Evolutionary conservation across 371 early-diverging fungal species (phyloP).

Genomic region (Rhizomucor miehei): DNA sequence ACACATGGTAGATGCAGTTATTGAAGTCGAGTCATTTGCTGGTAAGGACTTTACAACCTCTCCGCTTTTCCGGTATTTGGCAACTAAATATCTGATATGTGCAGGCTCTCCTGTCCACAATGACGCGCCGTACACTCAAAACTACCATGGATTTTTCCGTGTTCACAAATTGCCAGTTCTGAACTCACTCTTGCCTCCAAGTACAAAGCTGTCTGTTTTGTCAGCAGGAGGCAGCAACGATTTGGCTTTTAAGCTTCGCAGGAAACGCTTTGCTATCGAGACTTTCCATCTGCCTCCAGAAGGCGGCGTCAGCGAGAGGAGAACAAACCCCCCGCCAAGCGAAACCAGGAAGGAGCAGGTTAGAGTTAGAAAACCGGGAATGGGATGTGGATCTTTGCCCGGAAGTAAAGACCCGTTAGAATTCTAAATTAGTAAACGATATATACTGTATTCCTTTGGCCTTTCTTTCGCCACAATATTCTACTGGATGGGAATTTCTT

Average conservation of each 20-base stretch:
- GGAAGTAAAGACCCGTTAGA: constrained; percentile 46
- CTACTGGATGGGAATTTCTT: no score
- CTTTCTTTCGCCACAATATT: background rate
- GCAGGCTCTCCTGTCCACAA: constrained; percentile 49
- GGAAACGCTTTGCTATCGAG: constrained; percentile 89
- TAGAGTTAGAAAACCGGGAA: constrained; percentile 5
- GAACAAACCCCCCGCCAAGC: constrained; percentile 43
- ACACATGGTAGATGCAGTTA: constrained; percentile 81
- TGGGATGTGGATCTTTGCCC: constrained; percentile 43
- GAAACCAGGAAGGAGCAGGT: constrained; percentile 14
- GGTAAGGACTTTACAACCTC: constrained; percentile 38
- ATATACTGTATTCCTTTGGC: background rate
- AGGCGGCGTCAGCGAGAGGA: constrained; percentile 72
- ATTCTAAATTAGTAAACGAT: constrained; percentile 21
- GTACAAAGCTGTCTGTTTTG: constrained; percentile 66
- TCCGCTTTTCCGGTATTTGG: background rate
- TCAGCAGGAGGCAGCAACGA: constrained; percentile 67
- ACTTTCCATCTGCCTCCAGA: constrained; percentile 93
- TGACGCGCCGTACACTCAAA: constrained; percentile 54
- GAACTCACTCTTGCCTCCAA: constrained; percentile 75
- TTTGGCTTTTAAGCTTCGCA: constrained; percentile 79
- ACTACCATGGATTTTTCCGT: constrained; percentile 89
- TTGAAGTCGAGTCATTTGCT: constrained; percentile 92
- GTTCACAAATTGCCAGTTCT: constrained; percentile 79
- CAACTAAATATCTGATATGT: background rate